Base-by-base conservation (phyloP, 768 basidiomycete genomes). In the Lyophyllum semitale region DNA sequence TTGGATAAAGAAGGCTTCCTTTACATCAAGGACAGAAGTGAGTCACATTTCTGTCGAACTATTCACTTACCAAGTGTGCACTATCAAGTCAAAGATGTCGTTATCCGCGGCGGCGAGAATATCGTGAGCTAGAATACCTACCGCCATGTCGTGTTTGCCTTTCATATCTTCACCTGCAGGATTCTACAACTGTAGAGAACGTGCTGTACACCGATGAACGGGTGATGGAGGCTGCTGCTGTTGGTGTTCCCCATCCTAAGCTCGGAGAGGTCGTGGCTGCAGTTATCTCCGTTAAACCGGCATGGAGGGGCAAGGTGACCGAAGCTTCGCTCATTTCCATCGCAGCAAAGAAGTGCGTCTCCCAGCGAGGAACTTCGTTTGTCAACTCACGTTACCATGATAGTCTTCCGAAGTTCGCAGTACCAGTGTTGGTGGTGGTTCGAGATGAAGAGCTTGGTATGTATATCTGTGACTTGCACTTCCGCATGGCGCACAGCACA, bases 41-140 rank as follows among this genome's bases (percentile, higher is more conserved):
- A 65, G 71, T 66, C 9, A 5, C 12, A 15, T 3, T n/a, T 38
- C 15, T 38, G 37, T 15, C 11, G n/a, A 38, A 15, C 7, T 1
- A 38, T 38, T 18, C n/a, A 18, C 37, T 38, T 15, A 38, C 37
- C 20, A 32, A 8, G 23, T 41, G 25, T 51, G 15, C 8, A 13
- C 13, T 8, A 26, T 35, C 3, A 45, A 77, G 81, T 79, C 41
- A 82, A 83, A 59, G 81, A 83, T 59, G 73, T 83, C 41, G 82
- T 83, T 41, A 79, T 83, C 51, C 71, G 81, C 22, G 80, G 81
- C 18, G 82, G 81, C 11, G 82, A 83, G 66, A 82, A 82, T 57
- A 80, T 83, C 51, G 81, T 79, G 51, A 56, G 80, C 59, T 15
- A 30, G n/a, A n/a, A n/a, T n/a, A n/a, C n/a, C n/a, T n/a, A n/a